Evolutionary conservation across 2,329 filamentous ascomycete species (phyloP).

Genomic region (Ophiosphaerella herpotricha): DNA sequence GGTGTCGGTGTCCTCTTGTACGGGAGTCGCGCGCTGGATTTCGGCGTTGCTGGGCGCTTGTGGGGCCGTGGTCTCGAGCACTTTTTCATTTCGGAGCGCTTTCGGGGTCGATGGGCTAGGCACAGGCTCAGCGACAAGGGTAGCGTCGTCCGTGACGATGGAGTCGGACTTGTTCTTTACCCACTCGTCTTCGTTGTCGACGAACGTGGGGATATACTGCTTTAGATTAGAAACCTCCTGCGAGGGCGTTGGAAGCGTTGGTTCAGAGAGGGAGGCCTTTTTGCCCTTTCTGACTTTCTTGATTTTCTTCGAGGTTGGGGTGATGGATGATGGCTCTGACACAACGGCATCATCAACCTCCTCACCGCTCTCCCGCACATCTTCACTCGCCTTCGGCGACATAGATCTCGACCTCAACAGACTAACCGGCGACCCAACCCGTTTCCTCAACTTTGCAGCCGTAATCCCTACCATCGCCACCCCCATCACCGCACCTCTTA

Average conservation of each 20-base stretch:
- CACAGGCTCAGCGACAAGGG: conserved; percentile 35
- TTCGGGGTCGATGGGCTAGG: conserved; percentile 19
- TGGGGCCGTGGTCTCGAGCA: conserved; percentile 33
- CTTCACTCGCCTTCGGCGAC: no score
- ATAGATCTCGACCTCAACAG: no score
- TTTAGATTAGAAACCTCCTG: conserved; percentile 10
- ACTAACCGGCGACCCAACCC: conserved; percentile 19
- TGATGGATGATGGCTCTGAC: conserved; percentile 9
- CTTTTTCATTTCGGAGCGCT: conserved; percentile 29
- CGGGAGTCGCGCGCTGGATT: conserved; percentile 18
- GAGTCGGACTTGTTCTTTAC: conserved; percentile 28
- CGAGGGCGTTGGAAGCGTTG: conserved; percentile 1
- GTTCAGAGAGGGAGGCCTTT: conserved; percentile 22
- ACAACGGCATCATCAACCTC: neutral
- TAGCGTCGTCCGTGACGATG: conserved; percentile 35
- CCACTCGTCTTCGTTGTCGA: conserved; percentile 41
- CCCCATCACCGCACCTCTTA: conserved; percentile 33
- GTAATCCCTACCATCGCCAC: conserved; percentile 31
- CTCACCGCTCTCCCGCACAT: no score
- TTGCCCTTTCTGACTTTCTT: conserved; percentile 43
- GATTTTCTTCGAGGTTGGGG: conserved; percentile 11
- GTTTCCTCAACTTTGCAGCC: conserved; percentile 19
- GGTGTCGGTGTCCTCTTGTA: neutral
- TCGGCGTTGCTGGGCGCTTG: conserved; percentile 12
- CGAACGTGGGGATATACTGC: conserved; percentile 30